Percentiles rank a stretch among this genome's conserved stretches.
phyloP scores from a whole-genome alignment of 768 basidiomycete genomes.

The Udeniomyces megalosporus region DNA sequence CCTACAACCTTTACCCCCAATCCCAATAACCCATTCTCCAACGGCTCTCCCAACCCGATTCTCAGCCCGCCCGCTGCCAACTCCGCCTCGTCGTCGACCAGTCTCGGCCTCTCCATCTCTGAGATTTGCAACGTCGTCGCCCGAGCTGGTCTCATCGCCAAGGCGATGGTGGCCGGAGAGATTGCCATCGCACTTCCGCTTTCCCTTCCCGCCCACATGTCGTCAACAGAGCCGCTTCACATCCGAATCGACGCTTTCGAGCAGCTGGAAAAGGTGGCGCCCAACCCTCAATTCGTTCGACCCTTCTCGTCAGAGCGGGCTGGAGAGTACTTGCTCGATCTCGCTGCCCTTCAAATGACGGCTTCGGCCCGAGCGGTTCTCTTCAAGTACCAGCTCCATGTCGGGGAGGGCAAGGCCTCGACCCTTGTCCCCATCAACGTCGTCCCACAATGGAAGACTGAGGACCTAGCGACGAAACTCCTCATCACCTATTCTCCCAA shows the following conservation, averaged over 20 bases:
- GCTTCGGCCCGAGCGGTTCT: conserved; percentile 22
- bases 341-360: conserved; percentile 21
- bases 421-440: conserved; percentile 27
- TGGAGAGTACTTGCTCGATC: conserved; percentile 25
- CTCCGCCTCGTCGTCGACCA: not conserved
- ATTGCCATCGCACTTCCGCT: conserved; percentile 23
- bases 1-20: conserved; percentile 16
- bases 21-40: conserved; percentile 7
- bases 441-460: conserved; percentile 30
- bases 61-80: conserved; percentile 9
- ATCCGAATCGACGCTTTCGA: conserved; percentile 30
- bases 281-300: conserved; percentile 30
- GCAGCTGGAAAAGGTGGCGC: conserved; percentile 33
- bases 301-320: conserved; percentile 22
- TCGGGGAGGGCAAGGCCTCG: conserved; percentile 21
- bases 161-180: conserved; percentile 33
- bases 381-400: conserved; percentile 33
- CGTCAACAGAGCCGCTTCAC: conserved; percentile 18
- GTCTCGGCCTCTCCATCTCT: conserved; percentile 28
- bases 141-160: conserved; percentile 24
- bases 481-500: conserved; percentile 29
- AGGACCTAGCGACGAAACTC: conserved; percentile 29
- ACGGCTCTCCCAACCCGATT: conserved; percentile 10
- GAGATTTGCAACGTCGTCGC: conserved; percentile 33
- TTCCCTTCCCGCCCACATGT: not conserved